Evolutionary conservation across 768 basidiomycete species (phyloP).

Genomic region (Agaricus bisporus): DNA sequence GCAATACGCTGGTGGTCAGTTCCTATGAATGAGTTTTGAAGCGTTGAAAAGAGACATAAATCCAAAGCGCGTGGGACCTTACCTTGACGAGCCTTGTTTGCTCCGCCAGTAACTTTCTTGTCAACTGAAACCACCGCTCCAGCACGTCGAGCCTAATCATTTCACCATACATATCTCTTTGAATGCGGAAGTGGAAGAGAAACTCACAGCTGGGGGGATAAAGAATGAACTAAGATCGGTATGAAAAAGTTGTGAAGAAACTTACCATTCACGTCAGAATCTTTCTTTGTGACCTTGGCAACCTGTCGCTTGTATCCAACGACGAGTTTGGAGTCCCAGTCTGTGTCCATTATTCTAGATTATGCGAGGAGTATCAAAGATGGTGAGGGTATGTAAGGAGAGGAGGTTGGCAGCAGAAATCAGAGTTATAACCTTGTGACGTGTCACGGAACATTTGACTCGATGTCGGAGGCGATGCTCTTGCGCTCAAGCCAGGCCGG

Average conservation of each 20-base stretch:
- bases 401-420: constrained; percentile 11
- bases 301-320: constrained; percentile 64
- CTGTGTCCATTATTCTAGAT: constrained; percentile 40
- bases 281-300: constrained; percentile 59
- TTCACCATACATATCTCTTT: background rate
- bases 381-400: constrained; percentile 12
- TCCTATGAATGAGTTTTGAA: constrained; percentile 34
- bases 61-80: constrained; percentile 11
- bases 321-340: constrained; percentile 70
- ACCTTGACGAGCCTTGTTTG: constrained; percentile 79
- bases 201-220: constrained; percentile 47
- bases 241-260: constrained; percentile 6
- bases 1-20: constrained; percentile 93
- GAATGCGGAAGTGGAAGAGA: background rate
- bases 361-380: constrained; percentile 3
- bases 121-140: constrained; percentile 80
- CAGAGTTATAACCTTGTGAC: constrained; percentile 12
- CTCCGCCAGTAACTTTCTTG: constrained; percentile 64
- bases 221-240: constrained; percentile 1
- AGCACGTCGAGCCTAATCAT: constrained; percentile 58
- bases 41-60: background rate
- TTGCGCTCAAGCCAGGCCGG: no score
- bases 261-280: constrained; percentile 50
- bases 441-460: constrained; percentile 14
- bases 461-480: constrained; percentile 4